Conservation (phyloP, 495 filamentous ascomycete genomes). For the Chaetomidium leptoderma region DNA sequence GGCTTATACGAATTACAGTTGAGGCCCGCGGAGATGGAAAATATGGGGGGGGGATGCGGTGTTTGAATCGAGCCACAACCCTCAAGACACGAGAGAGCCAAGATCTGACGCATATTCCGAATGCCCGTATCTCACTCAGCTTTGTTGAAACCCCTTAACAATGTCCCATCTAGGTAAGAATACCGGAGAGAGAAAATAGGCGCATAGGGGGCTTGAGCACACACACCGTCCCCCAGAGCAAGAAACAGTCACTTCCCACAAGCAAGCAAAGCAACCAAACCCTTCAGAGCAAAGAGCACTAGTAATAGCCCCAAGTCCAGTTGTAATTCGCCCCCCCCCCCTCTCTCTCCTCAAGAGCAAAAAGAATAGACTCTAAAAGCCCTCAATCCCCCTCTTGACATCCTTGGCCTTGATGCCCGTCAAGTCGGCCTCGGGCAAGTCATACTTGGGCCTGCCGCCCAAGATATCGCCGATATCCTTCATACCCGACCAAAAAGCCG, state of each 20-base stretch:
- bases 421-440: constrained; percentile 40
- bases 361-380: neutral
- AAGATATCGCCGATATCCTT: constrained; percentile 81
- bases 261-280: too few relatives aligned
- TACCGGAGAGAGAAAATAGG: neutral
- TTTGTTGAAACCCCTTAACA: neutral
- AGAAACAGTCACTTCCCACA: neutral
- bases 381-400: constrained; percentile 46
- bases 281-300: too few relatives aligned
- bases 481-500: constrained; percentile 79
- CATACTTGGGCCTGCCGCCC: constrained; percentile 60
- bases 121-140: neutral
- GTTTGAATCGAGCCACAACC: too few relatives aligned
- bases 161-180: neutral
- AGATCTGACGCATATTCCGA: neutral
- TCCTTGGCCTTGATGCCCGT: constrained; percentile 51
- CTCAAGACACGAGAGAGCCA: too few relatives aligned
- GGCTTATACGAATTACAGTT: too few relatives aligned
- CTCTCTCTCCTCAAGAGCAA: neutral
- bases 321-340: neutral
- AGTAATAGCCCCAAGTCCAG: too few relatives aligned
- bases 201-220: neutral
- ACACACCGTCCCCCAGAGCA: neutral
- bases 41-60: too few relatives aligned
- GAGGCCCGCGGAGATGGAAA: too few relatives aligned